A percentile compares a stretch with the other conserved stretches of the same genome.
These are phyloP conservation scores for Pythium folliculosum DNA, from an alignment of 352 stramenopile species.

Conservation along the genomic window DNA sequence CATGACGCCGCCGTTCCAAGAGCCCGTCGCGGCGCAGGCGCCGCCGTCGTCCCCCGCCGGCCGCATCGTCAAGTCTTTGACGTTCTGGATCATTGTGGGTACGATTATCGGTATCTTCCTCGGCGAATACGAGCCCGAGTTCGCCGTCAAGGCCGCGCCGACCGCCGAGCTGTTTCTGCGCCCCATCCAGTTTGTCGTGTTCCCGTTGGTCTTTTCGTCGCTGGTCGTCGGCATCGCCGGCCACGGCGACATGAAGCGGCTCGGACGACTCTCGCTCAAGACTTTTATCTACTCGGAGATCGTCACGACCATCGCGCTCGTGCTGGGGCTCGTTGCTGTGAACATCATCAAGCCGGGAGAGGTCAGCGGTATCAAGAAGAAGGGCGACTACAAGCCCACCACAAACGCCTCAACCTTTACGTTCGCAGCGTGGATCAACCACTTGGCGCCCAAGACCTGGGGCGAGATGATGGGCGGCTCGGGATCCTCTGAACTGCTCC, in stretches of 20 bases:
- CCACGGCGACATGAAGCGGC: constrained; percentile 62
- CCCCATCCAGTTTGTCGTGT: constrained; percentile 33
- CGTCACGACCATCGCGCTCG: constrained; percentile 46
- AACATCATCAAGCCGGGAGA: constrained; percentile 56
- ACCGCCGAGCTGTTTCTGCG: constrained; percentile 65
- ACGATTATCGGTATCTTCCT: constrained; percentile 52
- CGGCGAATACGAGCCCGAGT: constrained; percentile 45
- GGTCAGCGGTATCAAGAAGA: constrained; percentile 36
- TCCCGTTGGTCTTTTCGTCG: constrained; percentile 63
- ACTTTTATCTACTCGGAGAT: constrained; percentile 29
- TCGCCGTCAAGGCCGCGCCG: constrained; percentile 50
- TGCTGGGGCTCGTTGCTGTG: constrained; percentile 52
- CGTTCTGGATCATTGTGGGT: constrained; percentile 61
- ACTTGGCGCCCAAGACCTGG: constrained; percentile 19
- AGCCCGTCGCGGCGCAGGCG: neutral
- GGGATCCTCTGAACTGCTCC: constrained; percentile 41
- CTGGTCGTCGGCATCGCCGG: constrained; percentile 59
- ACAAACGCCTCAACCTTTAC: constrained; percentile 35
- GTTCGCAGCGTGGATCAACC: constrained; percentile 34
- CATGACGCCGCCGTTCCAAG: constrained; percentile 1
- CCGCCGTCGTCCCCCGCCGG: constrained; percentile 19
- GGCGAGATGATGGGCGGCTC: constrained; percentile 20
- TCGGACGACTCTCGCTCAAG: constrained; percentile 55
- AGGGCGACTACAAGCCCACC: constrained; percentile 40
- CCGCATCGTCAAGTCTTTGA: constrained; percentile 48